These are phyloP conservation scores for Wickerhamomyces chaumierensis DNA, from an alignment of 805 yeast genomes.

Conservation along the genomic window DNA sequence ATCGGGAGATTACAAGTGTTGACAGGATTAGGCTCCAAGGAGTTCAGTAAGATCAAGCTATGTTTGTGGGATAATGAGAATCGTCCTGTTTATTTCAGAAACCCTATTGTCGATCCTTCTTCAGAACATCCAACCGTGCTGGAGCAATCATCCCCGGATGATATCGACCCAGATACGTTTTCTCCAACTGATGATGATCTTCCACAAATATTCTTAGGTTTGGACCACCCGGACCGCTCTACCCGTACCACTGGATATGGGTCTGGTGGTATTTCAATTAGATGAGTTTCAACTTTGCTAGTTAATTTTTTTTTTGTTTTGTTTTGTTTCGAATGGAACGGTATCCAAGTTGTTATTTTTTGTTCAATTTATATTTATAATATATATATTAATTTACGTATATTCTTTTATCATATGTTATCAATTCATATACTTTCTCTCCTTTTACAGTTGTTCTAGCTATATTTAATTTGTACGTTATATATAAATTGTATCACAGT, in stretches of 20 bases:
- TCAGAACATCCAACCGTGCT: no score
- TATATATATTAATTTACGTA: constrained; percentile 3
- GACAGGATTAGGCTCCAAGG: constrained; percentile 69
- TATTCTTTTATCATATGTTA: no score
- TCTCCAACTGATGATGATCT: constrained; percentile 44
- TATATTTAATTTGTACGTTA: no score
- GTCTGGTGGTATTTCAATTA: constrained; percentile 32
- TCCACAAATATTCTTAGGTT: constrained; percentile 47
- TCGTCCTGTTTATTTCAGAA: constrained; percentile 31
- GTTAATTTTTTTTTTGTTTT: no score
- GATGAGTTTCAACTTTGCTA: constrained; percentile 24
- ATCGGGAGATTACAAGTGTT: constrained; percentile 54
- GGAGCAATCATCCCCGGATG: no score
- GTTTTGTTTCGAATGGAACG: no score
- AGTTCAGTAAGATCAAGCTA: constrained; percentile 65
- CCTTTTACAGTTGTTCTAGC: no score
- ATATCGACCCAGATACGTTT: constrained; percentile 10
- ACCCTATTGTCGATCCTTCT: background rate
- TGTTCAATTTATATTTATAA: no score
- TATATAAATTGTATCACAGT: no score
- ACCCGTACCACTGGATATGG: constrained; percentile 42
- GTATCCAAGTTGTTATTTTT: no score
- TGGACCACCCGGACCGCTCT: constrained; percentile 82
- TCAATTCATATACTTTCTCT: no score
- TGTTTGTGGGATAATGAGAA: constrained; percentile 21